Evolutionary conservation across 169 alveolate genomes (phyloP).

Genomic region (Eimeria zaria): DNA sequence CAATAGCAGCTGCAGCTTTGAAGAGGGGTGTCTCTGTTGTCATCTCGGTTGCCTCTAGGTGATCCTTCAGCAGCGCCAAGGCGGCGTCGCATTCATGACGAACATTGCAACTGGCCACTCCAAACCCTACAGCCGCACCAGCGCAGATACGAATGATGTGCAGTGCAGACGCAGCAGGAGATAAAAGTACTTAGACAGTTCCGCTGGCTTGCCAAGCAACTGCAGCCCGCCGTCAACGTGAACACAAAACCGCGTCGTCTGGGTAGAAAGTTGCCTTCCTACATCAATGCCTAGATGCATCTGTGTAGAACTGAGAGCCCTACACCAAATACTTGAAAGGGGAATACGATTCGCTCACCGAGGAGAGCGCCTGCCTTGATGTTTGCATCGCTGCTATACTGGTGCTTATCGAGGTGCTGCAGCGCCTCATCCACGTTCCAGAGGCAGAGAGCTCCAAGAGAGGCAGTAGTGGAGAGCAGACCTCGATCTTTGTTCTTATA

Average conservation of each 20-base stretch:
- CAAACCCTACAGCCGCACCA: constrained; percentile 91
- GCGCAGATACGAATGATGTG: neutral
- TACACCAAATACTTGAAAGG: neutral
- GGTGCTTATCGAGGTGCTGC: constrained; percentile 95
- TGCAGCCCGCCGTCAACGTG: neutral
- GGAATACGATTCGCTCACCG: constrained; percentile 92
- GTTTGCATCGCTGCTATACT: constrained; percentile 96
- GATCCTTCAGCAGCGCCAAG: constrained; percentile 96
- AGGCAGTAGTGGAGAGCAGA: constrained; percentile 97
- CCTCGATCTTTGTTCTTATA: constrained; percentile 98
- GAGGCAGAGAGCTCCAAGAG: constrained; percentile 94
- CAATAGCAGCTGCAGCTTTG: constrained; percentile 81
- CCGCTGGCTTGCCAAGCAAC: no score
- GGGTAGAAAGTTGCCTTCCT: neutral
- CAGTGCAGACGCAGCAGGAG: no score
- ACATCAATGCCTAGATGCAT: neutral
- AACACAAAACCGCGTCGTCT: neutral
- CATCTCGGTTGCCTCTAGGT: constrained; percentile 91
- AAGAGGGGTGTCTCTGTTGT: constrained; percentile 71
- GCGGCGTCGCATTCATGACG: constrained; percentile 98
- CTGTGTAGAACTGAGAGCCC: constrained; percentile 48
- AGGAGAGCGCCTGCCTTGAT: constrained; percentile 97
- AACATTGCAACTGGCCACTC: constrained; percentile 88
- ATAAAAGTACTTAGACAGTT: no score
- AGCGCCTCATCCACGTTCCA: constrained; percentile 99